Base-by-base conservation (phyloP, 345 rosid genomes). In the Boechera divaricarpa region DNA sequence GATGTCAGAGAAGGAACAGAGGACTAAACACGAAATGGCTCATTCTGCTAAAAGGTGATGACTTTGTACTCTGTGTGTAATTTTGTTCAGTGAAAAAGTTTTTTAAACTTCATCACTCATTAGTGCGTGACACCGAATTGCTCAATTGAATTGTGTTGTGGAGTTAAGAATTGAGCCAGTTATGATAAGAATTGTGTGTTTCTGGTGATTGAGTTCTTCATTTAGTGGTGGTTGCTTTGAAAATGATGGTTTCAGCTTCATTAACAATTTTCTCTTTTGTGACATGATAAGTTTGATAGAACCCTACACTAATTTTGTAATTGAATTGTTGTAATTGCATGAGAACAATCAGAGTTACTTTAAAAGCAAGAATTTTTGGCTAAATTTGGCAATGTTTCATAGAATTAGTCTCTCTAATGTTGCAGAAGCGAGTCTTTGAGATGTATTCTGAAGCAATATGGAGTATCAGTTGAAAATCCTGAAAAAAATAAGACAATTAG, bases 381-480 rank as follows among this genome's bases (percentile, higher is more conserved):
- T 26, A 2, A 0, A 7, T 73, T 16, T 35, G 10, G 28, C 8
- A 65, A 9, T 8, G 38, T 11, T 47, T 57, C 7, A 63, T 53
- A 1, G 12, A 41, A 51, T 12, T 41, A 35, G 38, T 64, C 5
- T 64, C 67, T 70, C 5, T 38, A 5, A 29, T 71, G 75, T 18
- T 77, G 69, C 64, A 78, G 81, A 60, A 72, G 51, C 10, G 73
- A 78, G 49, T 59, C 81, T 6, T 66, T 72, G 73, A 58, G 54
- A 66, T 41, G 38, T 52, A 78, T 78, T 58, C 16, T 72, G 8
- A 66, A 58, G 73, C 77, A 58, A 66, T 78, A 78, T 72, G 81
- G 81, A 59, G 55, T 78, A 65, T 49, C 73, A 31, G 64, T 49
- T 39, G 77, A 72, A 56, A 18, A 11, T 2, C 6, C 31, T 71